Evolutionary conservation across 2,329 filamentous ascomycete genomes (phyloP), one percentile per base, ranked within the genome.

Genomic region (Alternaria gaisen): DNA sequence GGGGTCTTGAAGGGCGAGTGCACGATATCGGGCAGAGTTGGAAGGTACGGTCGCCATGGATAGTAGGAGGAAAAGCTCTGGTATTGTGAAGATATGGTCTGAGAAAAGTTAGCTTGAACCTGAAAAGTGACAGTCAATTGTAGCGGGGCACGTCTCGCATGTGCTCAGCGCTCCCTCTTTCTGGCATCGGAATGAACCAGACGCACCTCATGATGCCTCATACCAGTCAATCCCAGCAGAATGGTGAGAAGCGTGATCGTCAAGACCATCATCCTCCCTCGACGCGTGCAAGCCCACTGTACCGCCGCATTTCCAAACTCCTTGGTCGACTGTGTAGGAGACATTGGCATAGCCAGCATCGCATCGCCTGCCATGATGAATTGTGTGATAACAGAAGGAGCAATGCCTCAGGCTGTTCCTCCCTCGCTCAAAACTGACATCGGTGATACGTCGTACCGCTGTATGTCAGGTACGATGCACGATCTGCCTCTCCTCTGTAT

Each of bases 21-120:
- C 51, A 72, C 65, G 7, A 67, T 63, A n/a, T 70, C 61, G 14
- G 74, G 72, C 10, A 70, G 42, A 38, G 64, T 62, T 1, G 71
- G 68, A 5, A 70, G 63, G 46, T 74, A 62, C 1, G 72, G 69
- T 48, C 65, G 72, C 76, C 76, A 79, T 57, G 68, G 66, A 59
- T 73, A 70, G 32, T 68, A 72, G 22, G 65, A 54, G 16, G 72
- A 73, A 14, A 77, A 26, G 30, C 68, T 57, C 22, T 70, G 66
- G 60, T 76, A 75, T 44, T 55, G 64, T 24, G 67, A 64, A 6
- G 73, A 70, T 55, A 77, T 65, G 3, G 66, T 64, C 70, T 76
- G 43, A 4, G 11, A 8, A 24, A 53, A 32, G 30, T 62, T 47
- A 66, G 58, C 53, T 47, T 56, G 42, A 51, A 12, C 10, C 30